Conservation (phyloP, 164 flowering plant genomes). For the Vitis rotundifolia region DNA sequence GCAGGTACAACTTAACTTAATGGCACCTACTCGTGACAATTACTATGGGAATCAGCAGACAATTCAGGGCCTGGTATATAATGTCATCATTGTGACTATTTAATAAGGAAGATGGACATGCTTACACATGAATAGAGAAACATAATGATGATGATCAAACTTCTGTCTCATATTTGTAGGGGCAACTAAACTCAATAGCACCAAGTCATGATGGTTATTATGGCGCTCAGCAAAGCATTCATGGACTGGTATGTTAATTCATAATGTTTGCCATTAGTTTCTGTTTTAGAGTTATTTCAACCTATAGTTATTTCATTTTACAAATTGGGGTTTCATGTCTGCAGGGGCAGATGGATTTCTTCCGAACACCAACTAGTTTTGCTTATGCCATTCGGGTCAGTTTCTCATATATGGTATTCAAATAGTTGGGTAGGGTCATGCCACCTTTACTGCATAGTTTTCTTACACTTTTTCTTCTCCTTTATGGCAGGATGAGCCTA, state of each 20-base stretch:
- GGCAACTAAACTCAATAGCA: slow-evolving; percentile 52
- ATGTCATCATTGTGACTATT: neutral
- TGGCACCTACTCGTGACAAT: slow-evolving; percentile 55
- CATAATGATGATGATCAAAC: neutral
- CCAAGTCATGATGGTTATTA: slow-evolving; percentile 52
- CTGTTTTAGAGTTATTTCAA: neutral
- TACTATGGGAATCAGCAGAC: slow-evolving; percentile 52
- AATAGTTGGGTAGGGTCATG: neutral
- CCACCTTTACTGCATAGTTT: neutral
- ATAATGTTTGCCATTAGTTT: neutral
- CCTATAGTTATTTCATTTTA: neutral
- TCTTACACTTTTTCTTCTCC: neutral
- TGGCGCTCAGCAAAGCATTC: slow-evolving; percentile 44
- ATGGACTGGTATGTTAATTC: slow-evolving; percentile 40
- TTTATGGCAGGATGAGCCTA: slow-evolving; percentile 45
- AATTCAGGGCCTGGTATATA: slow-evolving; percentile 56
- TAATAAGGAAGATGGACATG: neutral
- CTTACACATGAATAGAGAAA: neutral
- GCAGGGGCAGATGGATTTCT: slow-evolving; percentile 63
- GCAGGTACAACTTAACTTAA: slow-evolving; percentile 53
- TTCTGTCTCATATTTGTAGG: slow-evolving; percentile 23
- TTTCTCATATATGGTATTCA: slow-evolving; percentile 3
- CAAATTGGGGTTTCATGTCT: slow-evolving; percentile 1
- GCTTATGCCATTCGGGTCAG: slow-evolving; percentile 53
- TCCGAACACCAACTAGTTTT: slow-evolving; percentile 36